Evolutionary conservation across 1,139 yeast species (phyloP), one percentile per base, ranked within the genome.

Genomic region (Nadsonia starkeyi-henricii): DNA sequence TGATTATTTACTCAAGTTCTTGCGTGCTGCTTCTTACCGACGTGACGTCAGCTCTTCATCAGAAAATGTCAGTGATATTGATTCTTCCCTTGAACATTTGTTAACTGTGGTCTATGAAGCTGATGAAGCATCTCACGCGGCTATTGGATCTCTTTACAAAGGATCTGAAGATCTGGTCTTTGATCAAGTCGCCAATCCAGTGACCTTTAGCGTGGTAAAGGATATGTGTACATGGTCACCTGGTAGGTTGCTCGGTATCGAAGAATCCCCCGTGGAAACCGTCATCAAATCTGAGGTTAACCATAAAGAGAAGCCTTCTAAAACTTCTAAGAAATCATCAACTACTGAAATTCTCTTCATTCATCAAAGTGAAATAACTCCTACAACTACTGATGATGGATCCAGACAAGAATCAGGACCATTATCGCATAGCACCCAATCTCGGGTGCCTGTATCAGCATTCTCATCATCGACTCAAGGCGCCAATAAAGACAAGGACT

Each of bases 21-120:
- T 66, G 46, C 58, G 68, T 37, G 60, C 62, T 19, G 68, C 67
- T 3, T 62, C 68, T 26, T 54, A 61, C 55, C 59, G 58, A 45
- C 49, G 56, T 20, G 57, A 55, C 13, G 54, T 54, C 26, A 57
- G 57, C 42, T 50, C 54, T 7, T 51, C 60, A 42, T 55, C 47
- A 26, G 58, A 58, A 28, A 59, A 58, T 42, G 50, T 53, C 20
- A 54, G 54, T n/a, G 68, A 66, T 33, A n/a, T 33, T 15, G 39
- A 33, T 33, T 12, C 39, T n/a, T 33, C 39, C 3, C 55, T 64
- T 36, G 69, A 65, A 51, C 53, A 53, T 39, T 52, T 66, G 47
- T 55, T 66, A 47, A 58, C 57, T 42, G 47, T 52, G 45, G 57
- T 66, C 19, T 66, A 66, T 49, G 50, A 51, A 12, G 70, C 68